Evolutionary conservation across 805 yeast species (phyloP), one percentile per base, ranked within the genome.

Genomic region (Metschnikowia orientalis): DNA sequence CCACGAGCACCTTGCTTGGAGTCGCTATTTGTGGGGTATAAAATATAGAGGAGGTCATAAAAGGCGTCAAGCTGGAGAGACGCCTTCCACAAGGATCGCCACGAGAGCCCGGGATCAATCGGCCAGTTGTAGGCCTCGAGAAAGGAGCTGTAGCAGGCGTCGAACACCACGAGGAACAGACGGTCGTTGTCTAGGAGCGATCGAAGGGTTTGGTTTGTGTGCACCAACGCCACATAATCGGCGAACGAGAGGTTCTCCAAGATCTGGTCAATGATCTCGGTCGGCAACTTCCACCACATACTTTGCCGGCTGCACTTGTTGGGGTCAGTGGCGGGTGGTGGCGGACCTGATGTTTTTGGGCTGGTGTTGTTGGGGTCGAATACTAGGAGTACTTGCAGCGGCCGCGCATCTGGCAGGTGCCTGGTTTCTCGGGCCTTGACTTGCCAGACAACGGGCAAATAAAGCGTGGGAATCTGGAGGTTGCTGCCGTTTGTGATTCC

Each of bases 221-320:
- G 46, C 4, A 43, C 32, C 18, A 43, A 29, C 6, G 39, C 36
- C 8, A 43, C 46, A 21, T 36, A 41, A 17, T 41, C 47, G 9
- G 30, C 34, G 7, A 41, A 35, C 2, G 41, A 36, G 3, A 41
- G 20, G 11, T 21, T 25, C 10, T 17, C 26, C 23, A 44, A 27
- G 21, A 44, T 37, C 7, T 27, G 26, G 19, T 42, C 41, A 9
- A 33, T 26, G 18, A 44, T 18, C 26, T 44, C 48, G 14, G 33
- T 18, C 28, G 47, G 47, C 7, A 44, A 40, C 13, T 18, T 28
- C 47, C 45, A 42, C 45, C 47, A 44, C 45, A 38, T 39, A n/a
- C n/a, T n/a, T n/a, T n/a, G n/a, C n/a, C n/a, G n/a, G n/a, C n/a
- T n/a, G n/a, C n/a, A n/a, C n/a, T n/a, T n/a, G n/a, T n/a, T n/a